Conservation (phyloP, 192 early-diverging fungal genomes). For the Coemansia reversa region DNA sequence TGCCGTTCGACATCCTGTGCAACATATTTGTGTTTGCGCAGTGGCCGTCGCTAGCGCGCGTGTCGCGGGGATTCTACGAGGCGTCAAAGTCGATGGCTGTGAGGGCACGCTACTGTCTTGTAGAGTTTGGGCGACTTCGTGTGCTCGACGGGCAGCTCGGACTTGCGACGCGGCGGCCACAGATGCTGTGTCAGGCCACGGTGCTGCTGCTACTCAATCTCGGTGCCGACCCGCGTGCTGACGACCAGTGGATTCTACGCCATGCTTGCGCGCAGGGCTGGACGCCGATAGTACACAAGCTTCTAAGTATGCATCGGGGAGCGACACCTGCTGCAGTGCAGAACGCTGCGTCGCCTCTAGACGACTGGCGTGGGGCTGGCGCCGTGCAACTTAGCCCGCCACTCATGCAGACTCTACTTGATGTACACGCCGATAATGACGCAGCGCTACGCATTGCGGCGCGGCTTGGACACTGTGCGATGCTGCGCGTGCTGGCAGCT, state of each 20-base stretch:
- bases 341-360: slow-evolving; percentile 7
- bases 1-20: slow-evolving; percentile 52
- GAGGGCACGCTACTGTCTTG: slow-evolving; percentile 43
- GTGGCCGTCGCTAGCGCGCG: slow-evolving; percentile 44
- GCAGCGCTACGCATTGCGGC: slow-evolving; percentile 40
- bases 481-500: slow-evolving; percentile 23
- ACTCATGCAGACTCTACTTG: slow-evolving; percentile 10
- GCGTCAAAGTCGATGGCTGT: slow-evolving; percentile 39
- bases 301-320: slow-evolving; percentile 16
- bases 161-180: slow-evolving; percentile 34
- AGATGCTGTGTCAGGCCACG: slow-evolving; percentile 26
- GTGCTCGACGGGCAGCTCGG: slow-evolving; percentile 45
- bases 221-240: slow-evolving; percentile 48
- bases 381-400: not conserved
- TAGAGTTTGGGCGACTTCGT: slow-evolving; percentile 35
- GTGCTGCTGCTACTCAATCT: slow-evolving; percentile 50
- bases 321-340: not conserved
- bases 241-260: slow-evolving; percentile 53
- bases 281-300: slow-evolving; percentile 28
- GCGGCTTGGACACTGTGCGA: slow-evolving; percentile 17
- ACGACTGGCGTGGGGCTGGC: slow-evolving; percentile 34
- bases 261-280: slow-evolving; percentile 40
- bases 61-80: slow-evolving; percentile 33
- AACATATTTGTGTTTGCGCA: slow-evolving; percentile 50
- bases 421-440: slow-evolving; percentile 35